Evolutionary conservation across 2,329 filamentous ascomycete genomes (phyloP).

Genomic region (Fusarium sp.): DNA sequence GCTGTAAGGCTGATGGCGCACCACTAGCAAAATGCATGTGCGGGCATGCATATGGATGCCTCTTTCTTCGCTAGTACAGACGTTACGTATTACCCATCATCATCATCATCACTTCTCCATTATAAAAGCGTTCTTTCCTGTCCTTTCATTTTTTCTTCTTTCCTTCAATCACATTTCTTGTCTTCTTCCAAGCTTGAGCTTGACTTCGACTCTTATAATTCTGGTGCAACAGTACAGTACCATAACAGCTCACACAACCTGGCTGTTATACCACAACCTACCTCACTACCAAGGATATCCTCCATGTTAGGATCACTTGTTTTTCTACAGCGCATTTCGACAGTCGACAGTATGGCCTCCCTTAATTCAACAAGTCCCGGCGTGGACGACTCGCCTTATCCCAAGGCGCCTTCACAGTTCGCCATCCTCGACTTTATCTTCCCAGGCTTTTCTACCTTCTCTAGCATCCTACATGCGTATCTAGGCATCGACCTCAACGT

Average conservation of each 20-base stretch:
- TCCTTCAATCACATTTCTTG: conserved; percentile 1
- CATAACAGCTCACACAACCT: not conserved
- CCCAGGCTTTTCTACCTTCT: conserved; percentile 72
- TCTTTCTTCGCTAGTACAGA: not conserved
- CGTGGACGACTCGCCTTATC: not conserved
- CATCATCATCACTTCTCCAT: not conserved
- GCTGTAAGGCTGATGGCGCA: conserved; percentile 25
- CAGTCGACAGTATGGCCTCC: conserved; percentile 41
- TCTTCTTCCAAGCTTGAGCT: conserved; percentile 17
- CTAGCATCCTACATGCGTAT: conserved; percentile 65
- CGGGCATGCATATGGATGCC: conserved; percentile 9
- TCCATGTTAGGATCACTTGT: conserved; percentile 25
- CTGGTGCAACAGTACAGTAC: not conserved
- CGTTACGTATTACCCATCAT: conserved; percentile 7
- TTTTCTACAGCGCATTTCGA: conserved; percentile 14
- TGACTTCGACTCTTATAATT: not conserved
- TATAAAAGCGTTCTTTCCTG: conserved; percentile 28
- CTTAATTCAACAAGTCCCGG: conserved; percentile 37
- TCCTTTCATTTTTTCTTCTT: not conserved
- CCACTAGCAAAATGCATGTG: not conserved
- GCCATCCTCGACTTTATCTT: conserved; percentile 72
- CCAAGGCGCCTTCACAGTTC: conserved; percentile 53
- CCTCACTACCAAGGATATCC: not conserved
- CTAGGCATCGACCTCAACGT: conserved; percentile 71
- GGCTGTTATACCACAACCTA: not conserved